Base-by-base conservation (phyloP, 1,284 basidiomycete species). In the Apiotrichum gamsii region DNA sequence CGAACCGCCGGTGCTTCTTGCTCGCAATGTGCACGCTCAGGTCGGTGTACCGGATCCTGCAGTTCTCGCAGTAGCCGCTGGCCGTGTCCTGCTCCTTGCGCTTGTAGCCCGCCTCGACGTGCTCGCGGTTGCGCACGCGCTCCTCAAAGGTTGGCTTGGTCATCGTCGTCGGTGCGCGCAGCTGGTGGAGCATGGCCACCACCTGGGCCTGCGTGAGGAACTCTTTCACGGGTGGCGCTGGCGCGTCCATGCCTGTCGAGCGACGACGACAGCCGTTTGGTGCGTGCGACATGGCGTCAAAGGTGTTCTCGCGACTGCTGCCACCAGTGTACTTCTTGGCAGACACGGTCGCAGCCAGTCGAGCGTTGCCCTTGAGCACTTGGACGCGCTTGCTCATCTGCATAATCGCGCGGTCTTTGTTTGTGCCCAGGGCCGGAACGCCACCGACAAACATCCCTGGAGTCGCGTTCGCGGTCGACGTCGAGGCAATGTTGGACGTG, bases 31-130 rank as follows among this genome's bases (percentile, higher is more conserved):
- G 95, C 56, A 77, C 72, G 53, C 82, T 82, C 61, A 98, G 94
- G 71, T 96, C 85, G 0, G 85, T 83, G 65, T 93, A 99, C 68
- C 90, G 89, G 46, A 80, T 65, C 19, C 94, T 80, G 72, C 95
- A 99, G 70, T 93, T 95, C 68, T 99, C 95, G 72, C 95, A 99
- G 72, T 97, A 98, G 10, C 95, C 95, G 8, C 93, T 47, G 20
- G 62, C 62, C 9, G 89, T 70, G 90, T 96, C 63, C 80, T 85
- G 43, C 80, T 85, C 73, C 90, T 88, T 58, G n/a, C 56, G 62
- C 47, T 64, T 69, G 42, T 55, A 48, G 2, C 64, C 62, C 19
- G 57, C 48, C 8, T 64, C 56, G 1, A 69, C 67, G 36, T 62
- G 62, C 31, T 60, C 56, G 37, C 62, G 49, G 51, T 70, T 70